Base-by-base conservation (phyloP, 768 basidiomycete genomes). In the Glaciozyma antarctica region DNA sequence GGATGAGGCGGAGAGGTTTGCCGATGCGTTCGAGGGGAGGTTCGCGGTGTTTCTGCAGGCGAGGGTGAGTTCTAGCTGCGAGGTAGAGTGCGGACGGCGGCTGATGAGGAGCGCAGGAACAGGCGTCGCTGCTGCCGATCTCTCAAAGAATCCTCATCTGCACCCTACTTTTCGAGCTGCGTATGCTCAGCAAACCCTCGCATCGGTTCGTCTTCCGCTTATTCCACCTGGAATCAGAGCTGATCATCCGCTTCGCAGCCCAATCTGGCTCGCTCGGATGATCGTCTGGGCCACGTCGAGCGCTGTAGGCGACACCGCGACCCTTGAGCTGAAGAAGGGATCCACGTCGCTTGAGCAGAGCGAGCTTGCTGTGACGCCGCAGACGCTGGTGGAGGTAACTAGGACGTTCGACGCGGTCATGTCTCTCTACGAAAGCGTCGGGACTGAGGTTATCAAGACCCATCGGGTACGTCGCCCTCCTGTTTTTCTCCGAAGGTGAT, bases 141-240 rank as follows among this genome's bases (percentile, higher is more conserved):
- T 82, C 84, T 1, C 84, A 85, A 54, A 77, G 86, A 41, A 76
- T 84, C 57, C 76, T 88, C 28, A 80, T 86, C 60, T 81, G 81
- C 62, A 78, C 82, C 24, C 75, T 90, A 9, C 82, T 88, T 58
- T 79, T 82, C 2, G 84, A 87, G 72, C 81, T 87, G 44, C 78
- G 88, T 59, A 76, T 86, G 8, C 71, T 85, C 9, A 84, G 83
- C 1, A 80, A 82, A 57, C 86, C 86, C 0, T 73, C 85, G 32
- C 87, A 85, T 22, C 49, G 49, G 49, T 51, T 24, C 13, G 19
- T 7, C 19, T 17, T 48, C 47, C 47, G 3, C 4, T 10, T 6
- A 13, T 10, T 6, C 1, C n/a, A 21, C 16, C 19, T 48, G 8
- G 16, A 8, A 9, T 21, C 16, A 2, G 1, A 3, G 16, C 47